Conservation (phyloP, 441 rosid genomes). For the Metrosideros polymorpha region DNA sequence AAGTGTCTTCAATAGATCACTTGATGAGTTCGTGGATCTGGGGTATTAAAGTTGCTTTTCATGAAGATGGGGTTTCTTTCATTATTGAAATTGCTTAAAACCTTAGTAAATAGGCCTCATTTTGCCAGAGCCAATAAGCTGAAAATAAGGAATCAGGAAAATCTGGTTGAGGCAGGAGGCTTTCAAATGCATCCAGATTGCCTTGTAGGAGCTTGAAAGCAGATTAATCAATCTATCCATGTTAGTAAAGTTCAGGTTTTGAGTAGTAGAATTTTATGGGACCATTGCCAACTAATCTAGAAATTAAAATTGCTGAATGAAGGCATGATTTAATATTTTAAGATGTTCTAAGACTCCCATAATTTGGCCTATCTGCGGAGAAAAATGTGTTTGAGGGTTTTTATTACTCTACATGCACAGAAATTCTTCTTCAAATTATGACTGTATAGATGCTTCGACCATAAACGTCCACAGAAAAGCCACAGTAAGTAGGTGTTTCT, state of each 20-base stretch:
- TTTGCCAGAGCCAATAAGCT: neutral
- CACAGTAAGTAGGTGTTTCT: neutral
- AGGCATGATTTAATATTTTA: neutral
- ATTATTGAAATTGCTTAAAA: neutral
- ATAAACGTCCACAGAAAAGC: neutral
- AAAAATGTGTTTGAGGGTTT: neutral
- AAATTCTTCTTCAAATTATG: neutral
- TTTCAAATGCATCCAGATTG: neutral
- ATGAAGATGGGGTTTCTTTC: neutral
- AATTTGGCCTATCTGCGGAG: neutral
- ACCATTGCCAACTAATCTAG: neutral
- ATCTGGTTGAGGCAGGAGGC: neutral
- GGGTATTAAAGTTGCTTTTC: neutral
- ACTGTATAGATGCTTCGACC: neutral
- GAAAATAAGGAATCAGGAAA: neutral
- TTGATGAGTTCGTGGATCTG: neutral
- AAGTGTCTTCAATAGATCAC: constrained; percentile 3
- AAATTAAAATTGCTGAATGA: neutral
- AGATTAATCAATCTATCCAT: neutral
- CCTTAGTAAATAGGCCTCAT: neutral
- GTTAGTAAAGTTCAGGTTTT: neutral
- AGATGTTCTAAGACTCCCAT: neutral
- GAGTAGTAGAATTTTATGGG: neutral
- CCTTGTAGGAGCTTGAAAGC: neutral
- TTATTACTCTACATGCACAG: neutral